Evolutionary conservation across 2,329 filamentous ascomycete species (phyloP), one percentile per base, ranked within the genome.

Genomic region (Colletotrichum chlorophyti): DNA sequence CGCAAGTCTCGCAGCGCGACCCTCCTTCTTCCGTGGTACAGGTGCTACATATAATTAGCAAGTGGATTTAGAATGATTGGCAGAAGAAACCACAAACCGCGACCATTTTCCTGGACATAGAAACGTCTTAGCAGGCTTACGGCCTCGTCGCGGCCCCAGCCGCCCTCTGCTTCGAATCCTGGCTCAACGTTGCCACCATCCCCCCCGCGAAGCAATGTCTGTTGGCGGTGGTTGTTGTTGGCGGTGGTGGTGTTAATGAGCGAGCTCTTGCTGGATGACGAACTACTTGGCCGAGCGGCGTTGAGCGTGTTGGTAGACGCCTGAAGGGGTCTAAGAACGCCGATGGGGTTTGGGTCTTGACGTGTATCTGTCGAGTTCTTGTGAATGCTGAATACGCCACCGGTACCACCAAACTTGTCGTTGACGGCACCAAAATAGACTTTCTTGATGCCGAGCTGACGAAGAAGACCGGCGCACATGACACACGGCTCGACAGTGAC

Each of bases 401-500:
- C 95, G 14, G 93, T 97, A 27, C 96, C 95, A 7, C 95, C 95
- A 76, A 99, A 99, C 57, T 96, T 91, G 77, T 99, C 95, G 72
- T 99, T 99, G 66, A 91, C 86, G 59, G 93, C 96, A 5, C 95
- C 96, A 73, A 95, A 99, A 74, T 94, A 98, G 27, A 99, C 95
- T 65, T 89, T 90, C 62, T 90, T 86, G 73, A 99, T 93, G 12
- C 87, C 85, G 64, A 96, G 89, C 74, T 99, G 96, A 48, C 93
- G 87, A 47, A 99, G 83, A 50, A 96, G 86, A 6, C 93, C 96
- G 11, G 95, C 95, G 71, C 95, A 99, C 95, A 99, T 99, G 77
- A 99, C 92, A 73, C 95, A 99, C 5, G 95, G 95, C 76, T 99
- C 96, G 51, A 99, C 94, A 0, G 95, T 99, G 45, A 99, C 95